Evolutionary conservation across 495 filamentous ascomycete genomes (phyloP).

Genomic region (Xylaria curta): DNA sequence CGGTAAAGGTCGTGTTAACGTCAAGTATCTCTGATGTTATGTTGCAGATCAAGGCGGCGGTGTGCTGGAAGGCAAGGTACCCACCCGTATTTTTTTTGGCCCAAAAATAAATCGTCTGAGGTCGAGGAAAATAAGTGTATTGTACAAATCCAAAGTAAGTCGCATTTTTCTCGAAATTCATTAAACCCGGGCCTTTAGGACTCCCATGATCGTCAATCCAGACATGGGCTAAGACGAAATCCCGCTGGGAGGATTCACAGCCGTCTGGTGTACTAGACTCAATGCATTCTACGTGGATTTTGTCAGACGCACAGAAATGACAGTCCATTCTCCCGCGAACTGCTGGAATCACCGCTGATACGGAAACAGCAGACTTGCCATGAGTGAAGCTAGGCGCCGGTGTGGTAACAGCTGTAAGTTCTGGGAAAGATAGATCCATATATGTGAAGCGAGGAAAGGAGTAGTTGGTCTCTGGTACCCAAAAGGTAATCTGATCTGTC

Average conservation of each 20-base stretch:
- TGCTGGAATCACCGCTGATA: slow-evolving; percentile 5
- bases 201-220: too few relatives aligned
- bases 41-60: slow-evolving; percentile 33
- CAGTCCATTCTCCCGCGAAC: background rate
- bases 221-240: too few relatives aligned
- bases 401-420: slow-evolving; percentile 17
- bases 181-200: too few relatives aligned
- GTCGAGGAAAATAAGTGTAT: too few relatives aligned
- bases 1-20: slow-evolving; percentile 29
- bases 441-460: slow-evolving; percentile 11
- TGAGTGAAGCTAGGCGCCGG: background rate
- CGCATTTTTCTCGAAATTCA: too few relatives aligned
- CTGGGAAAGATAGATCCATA: background rate
- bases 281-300: background rate
- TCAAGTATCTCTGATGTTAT: slow-evolving; percentile 30
- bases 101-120: too few relatives aligned
- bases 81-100: slow-evolving; percentile 16
- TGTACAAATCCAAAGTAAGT: too few relatives aligned
- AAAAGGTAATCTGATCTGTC: background rate
- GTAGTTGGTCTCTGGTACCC: background rate
- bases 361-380: background rate
- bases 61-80: slow-evolving; percentile 6
- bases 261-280: too few relatives aligned
- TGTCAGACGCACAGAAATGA: too few relatives aligned
- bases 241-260: too few relatives aligned